Base-by-base conservation (phyloP, 108 stramenopile genomes). In the Stephanodiscus minutulus region DNA sequence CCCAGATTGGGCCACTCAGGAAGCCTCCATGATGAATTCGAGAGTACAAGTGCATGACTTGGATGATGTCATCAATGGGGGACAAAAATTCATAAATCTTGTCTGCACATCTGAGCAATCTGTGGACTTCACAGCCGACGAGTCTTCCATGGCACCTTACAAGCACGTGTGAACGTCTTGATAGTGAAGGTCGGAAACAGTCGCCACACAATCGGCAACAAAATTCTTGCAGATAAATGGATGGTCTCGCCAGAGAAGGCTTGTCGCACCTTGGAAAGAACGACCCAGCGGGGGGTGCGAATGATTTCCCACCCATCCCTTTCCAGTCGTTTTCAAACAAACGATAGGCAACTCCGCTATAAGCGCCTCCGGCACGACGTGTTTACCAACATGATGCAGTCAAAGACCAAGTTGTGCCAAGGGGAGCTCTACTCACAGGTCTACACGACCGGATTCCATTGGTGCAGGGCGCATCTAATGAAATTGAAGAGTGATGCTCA, bases 231-330 rank as follows among this genome's bases (percentile, higher is more conserved):
- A 44, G 43, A 44, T 2, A 44, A 44, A 15, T 76, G 81, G 81
- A 11, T 68, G 10, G 72, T 76, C 17, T 63, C 43, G 10, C 27
- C 29, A 13, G 33, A 64, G 10, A 54, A 37, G 11, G 74, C 75
- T 12, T 6, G 50, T 2, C 31, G 31, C 31, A 33, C 31, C 2
- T 5, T 33, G 3, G 5, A 33, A 33, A 5, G 31, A 33, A 33
- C 31, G 3, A 33, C 31, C 31, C 31, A 33, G 5, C 2, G 31
- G 31, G 31, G 31, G 31, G 31, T 33, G 5, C 31, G 31, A 5
- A 33, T 5, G 31, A 33, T 33, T 5, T 33, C 47, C 18, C 2
- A 48, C 18, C 47, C n/a, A n/a, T n/a, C n/a, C n/a, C n/a, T n/a
- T n/a, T n/a, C n/a, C n/a, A n/a, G n/a, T n/a, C n/a, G n/a, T n/a